Evolutionary conservation across 306 rosid species (phyloP).

Genomic region (Abrus precatorius): DNA sequence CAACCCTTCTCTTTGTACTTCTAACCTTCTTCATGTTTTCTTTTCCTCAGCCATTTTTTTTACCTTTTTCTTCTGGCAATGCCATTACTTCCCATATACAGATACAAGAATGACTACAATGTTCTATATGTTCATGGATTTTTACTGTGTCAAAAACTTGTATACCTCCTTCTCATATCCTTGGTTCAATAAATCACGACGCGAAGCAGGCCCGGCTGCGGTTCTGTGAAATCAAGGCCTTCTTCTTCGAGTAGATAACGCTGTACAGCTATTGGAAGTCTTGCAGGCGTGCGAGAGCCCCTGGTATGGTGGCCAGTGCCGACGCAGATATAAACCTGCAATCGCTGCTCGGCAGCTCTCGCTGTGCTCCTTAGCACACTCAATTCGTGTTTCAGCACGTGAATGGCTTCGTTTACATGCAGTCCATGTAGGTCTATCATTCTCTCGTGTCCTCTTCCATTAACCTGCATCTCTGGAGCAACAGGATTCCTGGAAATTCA

Average conservation of each 20-base stretch:
- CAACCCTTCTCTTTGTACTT: constrained; percentile 55
- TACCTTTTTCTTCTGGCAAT: constrained; percentile 42
- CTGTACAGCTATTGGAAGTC: constrained; percentile 92
- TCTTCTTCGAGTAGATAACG: constrained; percentile 93
- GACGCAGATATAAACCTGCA: constrained; percentile 86
- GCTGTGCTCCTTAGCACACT: constrained; percentile 81
- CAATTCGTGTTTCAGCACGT: constrained; percentile 85
- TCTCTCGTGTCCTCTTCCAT: constrained; percentile 87
- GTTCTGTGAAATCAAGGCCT: constrained; percentile 86
- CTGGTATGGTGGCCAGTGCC: constrained; percentile 98
- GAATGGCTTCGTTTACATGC: constrained; percentile 90
- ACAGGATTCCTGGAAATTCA: constrained; percentile 76
- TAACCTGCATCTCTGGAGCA: constrained; percentile 72
- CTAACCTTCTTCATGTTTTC: constrained; percentile 54
- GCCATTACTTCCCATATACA: constrained; percentile 71
- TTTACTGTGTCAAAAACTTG: constrained; percentile 71
- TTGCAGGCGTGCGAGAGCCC: constrained; percentile 90
- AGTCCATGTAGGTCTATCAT: constrained; percentile 95
- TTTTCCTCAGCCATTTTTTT: constrained; percentile 21
- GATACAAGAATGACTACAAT: constrained; percentile 88
- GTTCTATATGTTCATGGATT: constrained; percentile 59
- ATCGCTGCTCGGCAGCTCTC: constrained; percentile 76
- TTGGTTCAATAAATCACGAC: constrained; percentile 77
- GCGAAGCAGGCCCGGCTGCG: constrained; percentile 90
- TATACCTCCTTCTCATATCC: constrained; percentile 62